Conservation (phyloP, 768 basidiomycete genomes). For the Collybiopsis luxurians region DNA sequence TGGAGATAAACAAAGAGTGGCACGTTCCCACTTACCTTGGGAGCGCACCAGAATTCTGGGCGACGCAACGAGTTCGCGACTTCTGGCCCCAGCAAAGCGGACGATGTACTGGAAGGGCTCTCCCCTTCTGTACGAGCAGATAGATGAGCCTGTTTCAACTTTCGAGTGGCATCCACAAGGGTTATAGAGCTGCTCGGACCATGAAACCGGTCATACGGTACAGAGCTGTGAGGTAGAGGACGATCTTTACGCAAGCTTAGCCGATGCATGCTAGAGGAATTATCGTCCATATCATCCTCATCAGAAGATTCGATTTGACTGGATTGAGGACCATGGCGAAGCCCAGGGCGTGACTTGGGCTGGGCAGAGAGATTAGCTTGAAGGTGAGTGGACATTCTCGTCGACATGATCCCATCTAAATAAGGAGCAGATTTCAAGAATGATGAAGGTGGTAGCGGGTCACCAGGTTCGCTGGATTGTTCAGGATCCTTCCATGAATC, state of each 20-base stretch:
- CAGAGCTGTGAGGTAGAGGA: background rate
- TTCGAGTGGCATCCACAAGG: constrained; percentile 52
- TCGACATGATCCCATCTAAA: background rate
- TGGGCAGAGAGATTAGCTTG: background rate
- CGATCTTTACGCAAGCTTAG: background rate
- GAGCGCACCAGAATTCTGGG: constrained; percentile 55
- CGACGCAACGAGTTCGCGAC: constrained; percentile 29
- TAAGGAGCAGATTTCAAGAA: constrained; percentile 7
- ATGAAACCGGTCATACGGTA: constrained; percentile 43
- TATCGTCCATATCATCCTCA: constrained; percentile 31
- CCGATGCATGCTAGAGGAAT: constrained; percentile 24
- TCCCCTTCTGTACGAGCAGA: constrained; percentile 27
- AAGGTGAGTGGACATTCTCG: background rate
- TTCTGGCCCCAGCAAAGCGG: constrained; percentile 11
- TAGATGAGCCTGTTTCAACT: constrained; percentile 50
- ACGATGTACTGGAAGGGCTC: constrained; percentile 10
- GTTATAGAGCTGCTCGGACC: constrained; percentile 59
- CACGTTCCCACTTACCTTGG: constrained; percentile 38
- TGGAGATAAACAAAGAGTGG: background rate
- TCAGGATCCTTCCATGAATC: constrained; percentile 55
- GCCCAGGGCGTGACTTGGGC: background rate
- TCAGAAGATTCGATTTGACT: constrained; percentile 20
- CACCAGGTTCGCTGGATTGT: constrained; percentile 13
- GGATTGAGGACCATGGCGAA: background rate
- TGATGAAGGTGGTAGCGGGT: constrained; percentile 18